Base-by-base conservation (phyloP, 2,329 filamentous ascomycete species). In the Phaeosphaeria sp. region DNA sequence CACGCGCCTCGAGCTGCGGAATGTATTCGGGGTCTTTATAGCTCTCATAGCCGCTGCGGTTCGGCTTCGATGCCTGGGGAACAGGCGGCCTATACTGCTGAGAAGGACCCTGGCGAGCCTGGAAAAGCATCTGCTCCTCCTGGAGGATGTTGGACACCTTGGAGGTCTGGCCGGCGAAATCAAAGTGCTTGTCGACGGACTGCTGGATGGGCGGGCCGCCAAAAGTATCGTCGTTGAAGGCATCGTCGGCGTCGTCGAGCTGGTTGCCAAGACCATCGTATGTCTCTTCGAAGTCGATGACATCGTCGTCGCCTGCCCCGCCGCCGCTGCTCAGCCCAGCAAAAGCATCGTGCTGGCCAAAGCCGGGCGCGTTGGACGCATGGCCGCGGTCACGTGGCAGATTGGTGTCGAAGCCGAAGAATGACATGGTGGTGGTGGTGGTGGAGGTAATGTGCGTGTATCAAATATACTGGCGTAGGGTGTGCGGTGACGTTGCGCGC, bases 191-290 rank as follows among this genome's bases (percentile, higher is more conserved):
- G 73, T 93, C 93, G 58, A 95, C 87, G 11, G 82, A 70, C 66
- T 83, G 77, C 68, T 80, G 76, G 33, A 78, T 79, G 52, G 76
- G 82, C 27, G 82, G 80, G 36, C 77, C 79, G 55, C 82, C 84
- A 56, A 99, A 99, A 1, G 95, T 99, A 75, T 98, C 95, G 70
- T 98, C 92, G 78, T 99, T 99, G 84, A 97, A 92, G 50, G 86
- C 92, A 82, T 99, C 95, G 72, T 94, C 91, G 20, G 91, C 89
- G 75, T 99, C 94, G 71, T 97, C 89, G 36, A 99, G 88, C 77
- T 91, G 88, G 73, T 97, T 91, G 55, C 93, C 95, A 42, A 99
- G 83, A 18, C 94, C 94, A 78, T 99, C 95, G 75, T 98, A 98
- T 39, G 94, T 98, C 74, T 99, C 93, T 70, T 99, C 95, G 68